Conservation (phyloP, 345 rosid species). For the Citrus australasica region DNA sequence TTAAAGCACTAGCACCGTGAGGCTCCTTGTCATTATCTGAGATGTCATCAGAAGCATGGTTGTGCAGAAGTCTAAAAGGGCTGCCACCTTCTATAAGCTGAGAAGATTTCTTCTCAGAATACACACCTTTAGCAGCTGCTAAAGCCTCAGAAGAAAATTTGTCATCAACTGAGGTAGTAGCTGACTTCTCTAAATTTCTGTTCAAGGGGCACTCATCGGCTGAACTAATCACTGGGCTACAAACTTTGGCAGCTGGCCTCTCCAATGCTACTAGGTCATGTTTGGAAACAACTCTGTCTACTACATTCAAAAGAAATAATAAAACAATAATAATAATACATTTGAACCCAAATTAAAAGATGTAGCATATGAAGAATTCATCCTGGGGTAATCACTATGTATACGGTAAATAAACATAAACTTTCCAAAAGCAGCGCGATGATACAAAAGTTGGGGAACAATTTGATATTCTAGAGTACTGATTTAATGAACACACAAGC, state of each 20-base stretch:
- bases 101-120: slow-evolving; percentile 13
- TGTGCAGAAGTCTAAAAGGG: slow-evolving; percentile 48
- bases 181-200: slow-evolving; percentile 16
- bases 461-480: neutral
- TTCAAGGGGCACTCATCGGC: slow-evolving; percentile 8
- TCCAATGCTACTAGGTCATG: slow-evolving; percentile 7
- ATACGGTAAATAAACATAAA: neutral
- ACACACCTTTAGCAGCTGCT: slow-evolving; percentile 12
- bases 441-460: neutral
- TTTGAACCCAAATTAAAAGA: neutral
- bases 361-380: neutral
- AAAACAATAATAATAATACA: neutral
- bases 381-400: neutral
- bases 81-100: slow-evolving; percentile 26
- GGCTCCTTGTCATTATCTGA: slow-evolving; percentile 29
- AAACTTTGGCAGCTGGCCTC: slow-evolving; percentile 9
- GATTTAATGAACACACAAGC: neutral
- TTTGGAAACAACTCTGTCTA: slow-evolving; percentile 4
- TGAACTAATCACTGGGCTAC: slow-evolving; percentile 15
- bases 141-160: neutral
- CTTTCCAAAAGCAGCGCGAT: neutral
- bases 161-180: neutral
- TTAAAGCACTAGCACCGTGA: slow-evolving; percentile 2
- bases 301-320: slow-evolving; percentile 7
- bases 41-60: slow-evolving; percentile 50